Evolutionary conservation across 2,329 filamentous ascomycete species (phyloP).

Genomic region (Penicillium freii): DNA sequence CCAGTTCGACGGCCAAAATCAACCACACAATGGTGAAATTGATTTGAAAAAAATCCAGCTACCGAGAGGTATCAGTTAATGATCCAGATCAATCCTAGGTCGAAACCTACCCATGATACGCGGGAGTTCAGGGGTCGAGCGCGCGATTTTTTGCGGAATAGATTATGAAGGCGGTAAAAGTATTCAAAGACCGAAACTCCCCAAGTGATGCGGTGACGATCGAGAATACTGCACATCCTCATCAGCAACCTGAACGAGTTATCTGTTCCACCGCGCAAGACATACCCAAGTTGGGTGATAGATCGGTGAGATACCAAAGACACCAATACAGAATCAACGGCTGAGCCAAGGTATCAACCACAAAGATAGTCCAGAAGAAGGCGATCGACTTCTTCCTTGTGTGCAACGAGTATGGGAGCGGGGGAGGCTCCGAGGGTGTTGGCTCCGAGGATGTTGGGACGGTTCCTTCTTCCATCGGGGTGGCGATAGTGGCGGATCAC

Average conservation of each 20-base stretch:
- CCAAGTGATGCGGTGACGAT: constrained; percentile 43
- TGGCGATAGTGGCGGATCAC: constrained; percentile 18
- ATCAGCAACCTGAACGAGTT: constrained; percentile 10
- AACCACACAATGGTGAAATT: constrained; percentile 48
- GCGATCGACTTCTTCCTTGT: constrained; percentile 56
- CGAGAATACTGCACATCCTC: constrained; percentile 37
- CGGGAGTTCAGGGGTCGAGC: constrained; percentile 43
- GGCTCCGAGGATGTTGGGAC: constrained; percentile 21
- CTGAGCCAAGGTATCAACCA: constrained; percentile 58
- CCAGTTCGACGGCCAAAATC: constrained; percentile 43
- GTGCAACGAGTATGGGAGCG: constrained; percentile 56
- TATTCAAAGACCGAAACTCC: constrained; percentile 46
- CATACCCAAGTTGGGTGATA: constrained; percentile 46
- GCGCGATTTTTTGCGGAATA: constrained; percentile 39
- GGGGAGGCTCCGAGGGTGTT: constrained; percentile 41
- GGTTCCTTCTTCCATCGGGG: constrained; percentile 37
- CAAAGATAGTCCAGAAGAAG: constrained; percentile 59
- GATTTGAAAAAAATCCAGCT: constrained; percentile 49
- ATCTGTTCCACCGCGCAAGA: constrained; percentile 1
- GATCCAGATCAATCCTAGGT: background rate
- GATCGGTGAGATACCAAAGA: constrained; percentile 57
- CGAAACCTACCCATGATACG: constrained; percentile 41
- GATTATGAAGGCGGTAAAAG: constrained; percentile 42
- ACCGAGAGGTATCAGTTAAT: constrained; percentile 5
- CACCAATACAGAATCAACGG: constrained; percentile 61